Evolutionary conservation across 345 rosid species (phyloP).

Genomic region (Salix suchowensis): DNA sequence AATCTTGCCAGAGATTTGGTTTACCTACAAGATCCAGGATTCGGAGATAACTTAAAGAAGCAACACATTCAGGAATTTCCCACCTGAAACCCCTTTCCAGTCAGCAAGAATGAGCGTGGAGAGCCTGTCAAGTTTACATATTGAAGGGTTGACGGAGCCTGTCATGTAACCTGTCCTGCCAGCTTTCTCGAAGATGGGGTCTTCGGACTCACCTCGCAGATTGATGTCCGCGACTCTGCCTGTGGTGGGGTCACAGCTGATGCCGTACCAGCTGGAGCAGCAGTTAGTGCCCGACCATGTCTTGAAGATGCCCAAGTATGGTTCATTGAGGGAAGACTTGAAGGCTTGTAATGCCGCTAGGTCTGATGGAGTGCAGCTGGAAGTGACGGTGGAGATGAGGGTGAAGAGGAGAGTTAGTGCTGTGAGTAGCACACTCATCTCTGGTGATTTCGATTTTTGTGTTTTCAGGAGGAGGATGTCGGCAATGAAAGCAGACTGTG

Average conservation of each 20-base stretch:
- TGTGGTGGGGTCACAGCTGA: constrained; percentile 69
- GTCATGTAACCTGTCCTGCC: constrained; percentile 83
- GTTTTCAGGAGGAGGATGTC: neutral
- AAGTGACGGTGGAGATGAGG: constrained; percentile 24
- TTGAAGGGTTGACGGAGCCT: constrained; percentile 68
- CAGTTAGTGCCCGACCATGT: constrained; percentile 66
- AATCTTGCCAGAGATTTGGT: constrained; percentile 59
- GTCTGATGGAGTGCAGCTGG: constrained; percentile 55
- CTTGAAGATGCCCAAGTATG: constrained; percentile 67
- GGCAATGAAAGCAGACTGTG: neutral
- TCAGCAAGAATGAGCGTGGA: constrained; percentile 63
- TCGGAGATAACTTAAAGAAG: constrained; percentile 57
- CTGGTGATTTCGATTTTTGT: neutral
- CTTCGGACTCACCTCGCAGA: constrained; percentile 94
- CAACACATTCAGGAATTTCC: constrained; percentile 61
- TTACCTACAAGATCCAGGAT: constrained; percentile 78
- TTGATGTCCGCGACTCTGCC: constrained; percentile 65
- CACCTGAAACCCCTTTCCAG: constrained; percentile 80
- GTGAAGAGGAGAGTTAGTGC: constrained; percentile 28
- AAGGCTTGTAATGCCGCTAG: constrained; percentile 50
- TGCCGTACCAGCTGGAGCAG: constrained; percentile 73
- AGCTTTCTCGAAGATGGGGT: constrained; percentile 62
- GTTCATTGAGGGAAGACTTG: constrained; percentile 60
- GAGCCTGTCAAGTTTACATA: constrained; percentile 67
- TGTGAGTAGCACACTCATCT: constrained; percentile 26